Evolutionary conservation across 192 early-diverging fungal genomes (phyloP), one percentile per base, ranked within the genome.

Genomic region (Rhizoclosmatium globosum): DNA sequence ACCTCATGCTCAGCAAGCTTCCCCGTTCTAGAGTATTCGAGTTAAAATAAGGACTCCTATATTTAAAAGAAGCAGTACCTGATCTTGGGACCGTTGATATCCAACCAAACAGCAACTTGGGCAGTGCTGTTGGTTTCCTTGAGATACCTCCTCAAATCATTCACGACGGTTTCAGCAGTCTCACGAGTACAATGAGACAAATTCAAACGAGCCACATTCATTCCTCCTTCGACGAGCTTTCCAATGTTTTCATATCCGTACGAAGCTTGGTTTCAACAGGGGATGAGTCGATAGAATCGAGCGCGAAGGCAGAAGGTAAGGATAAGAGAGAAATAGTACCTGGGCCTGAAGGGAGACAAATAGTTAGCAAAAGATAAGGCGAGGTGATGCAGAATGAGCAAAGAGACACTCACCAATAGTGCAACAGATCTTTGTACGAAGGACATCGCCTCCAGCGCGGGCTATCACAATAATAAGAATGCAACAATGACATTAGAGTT

Each of bases 41-140:
- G 57, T 19, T 4, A 21, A 57, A 7, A 43, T 31, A 42, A 23
- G 23, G 9, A 53, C 17, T 0, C 17, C 50, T 17, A 53, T 0
- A 62, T 19, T 9, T 7, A 68, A 68, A 57, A 31, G 17, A 50
- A 21, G 42, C 59, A 58, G 2, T 71, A 88, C 85, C 88, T 67
- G 47, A 91, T 83, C 84, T 91, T 91, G 38, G 89, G 89, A 2
- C 89, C 89, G 71, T 91, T 91, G 74, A 88, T 84, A 70, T 91
- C 89, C 50, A 91, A 47, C 89, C 87, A 88, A 46, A 89, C 84
- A 15, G 83, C 89, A 46, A 91, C 87, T 48, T 89, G 78, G 3
- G 84, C 84, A 13, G 81, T 80, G 64, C 38, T 71, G 23, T 79
- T 45, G 11, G 74, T 72, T 58, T 85, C 84, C 15, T 74, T 65